Conservation (phyloP, 2,329 filamentous ascomycete species). For the Magnaporthiopsis poae region DNA sequence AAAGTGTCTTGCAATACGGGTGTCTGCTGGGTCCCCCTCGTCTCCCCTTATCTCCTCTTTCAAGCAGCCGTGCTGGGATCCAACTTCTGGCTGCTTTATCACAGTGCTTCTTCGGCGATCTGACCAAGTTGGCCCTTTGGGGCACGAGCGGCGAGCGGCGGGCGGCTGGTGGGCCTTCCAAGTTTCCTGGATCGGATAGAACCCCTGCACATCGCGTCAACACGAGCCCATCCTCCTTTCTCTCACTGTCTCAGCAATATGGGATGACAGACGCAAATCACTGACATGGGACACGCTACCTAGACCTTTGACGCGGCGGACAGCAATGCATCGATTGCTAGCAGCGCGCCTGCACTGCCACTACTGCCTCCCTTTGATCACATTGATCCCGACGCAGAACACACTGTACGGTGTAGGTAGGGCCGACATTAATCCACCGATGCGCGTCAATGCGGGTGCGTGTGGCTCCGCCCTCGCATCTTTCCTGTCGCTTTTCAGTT, state of each 20-base stretch:
- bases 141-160: too few species aligned
- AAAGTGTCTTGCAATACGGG: not conserved
- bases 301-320: not conserved
- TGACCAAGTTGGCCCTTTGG: not conserved
- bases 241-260: not conserved
- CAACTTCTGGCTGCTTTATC: not conserved
- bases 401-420: too few species aligned
- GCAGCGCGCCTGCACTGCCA: not conserved
- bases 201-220: not conserved
- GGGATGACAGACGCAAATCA: not conserved
- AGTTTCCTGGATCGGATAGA: not conserved
- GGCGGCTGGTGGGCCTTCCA: not conserved
- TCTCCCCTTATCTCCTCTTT: not conserved
- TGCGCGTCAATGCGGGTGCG: not conserved
- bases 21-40: not conserved
- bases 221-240: not conserved
- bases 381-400: not conserved
- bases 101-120: not conserved
- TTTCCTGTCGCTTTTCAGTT: not conserved
- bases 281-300: not conserved
- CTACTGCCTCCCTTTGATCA: not conserved
- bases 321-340: not conserved
- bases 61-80: not conserved
- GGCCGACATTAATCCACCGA: not conserved
- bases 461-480: not conserved